Base-by-base conservation (phyloP, 768 basidiomycete species). In the Chalciporus chontae region DNA sequence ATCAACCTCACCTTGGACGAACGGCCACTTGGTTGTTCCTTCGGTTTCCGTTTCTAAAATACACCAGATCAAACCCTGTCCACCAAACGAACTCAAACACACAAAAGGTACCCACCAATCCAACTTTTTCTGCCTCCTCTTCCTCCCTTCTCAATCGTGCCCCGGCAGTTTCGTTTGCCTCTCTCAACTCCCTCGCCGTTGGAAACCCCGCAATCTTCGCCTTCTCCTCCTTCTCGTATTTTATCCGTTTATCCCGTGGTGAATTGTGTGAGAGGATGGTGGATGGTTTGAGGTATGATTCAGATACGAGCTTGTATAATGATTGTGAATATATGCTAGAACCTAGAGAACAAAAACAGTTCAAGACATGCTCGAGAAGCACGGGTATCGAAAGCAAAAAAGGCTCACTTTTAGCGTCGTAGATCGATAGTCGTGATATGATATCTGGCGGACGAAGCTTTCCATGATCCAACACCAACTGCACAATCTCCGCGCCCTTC, bases 401-500 rank as follows among this genome's bases (percentile, higher is more conserved):
- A 26, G 26, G 26, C 66, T 53, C 59, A 87, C 90, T 72, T 70
- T 85, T 86, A 11, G 73, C 64, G 57, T 88, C 81, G 50, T 69
- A 69, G 14, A 71, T 68, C 9, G 78, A 75, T 24, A 85, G 66
- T 36, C 69, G 66, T 15, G 74, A 69, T 21, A 87, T 56, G 41
- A 95, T 81, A 48, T 92, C 85, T 58, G 80, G 81, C 3, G 84
- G 77, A 42, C 82, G 81, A 60, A 95, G 77, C 66, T 93, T 94
- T 32, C 94, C 94, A 61, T 92, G 85, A 61, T 93, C 83, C 46
- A 95, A 71, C 23, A 95, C 73, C 10, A 83, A 69, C 58, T 84
- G 81, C 18, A 96, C 73, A 47, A 97, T 82, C 48, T 87, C 82
- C 44, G 80, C 79, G 11, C 79, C 90, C 91, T 94, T 21, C 21